Evolutionary conservation across 75 land plant genomes (phyloP), one percentile per base, ranked within the genome.

Genomic region (Pinus albicaulis): DNA sequence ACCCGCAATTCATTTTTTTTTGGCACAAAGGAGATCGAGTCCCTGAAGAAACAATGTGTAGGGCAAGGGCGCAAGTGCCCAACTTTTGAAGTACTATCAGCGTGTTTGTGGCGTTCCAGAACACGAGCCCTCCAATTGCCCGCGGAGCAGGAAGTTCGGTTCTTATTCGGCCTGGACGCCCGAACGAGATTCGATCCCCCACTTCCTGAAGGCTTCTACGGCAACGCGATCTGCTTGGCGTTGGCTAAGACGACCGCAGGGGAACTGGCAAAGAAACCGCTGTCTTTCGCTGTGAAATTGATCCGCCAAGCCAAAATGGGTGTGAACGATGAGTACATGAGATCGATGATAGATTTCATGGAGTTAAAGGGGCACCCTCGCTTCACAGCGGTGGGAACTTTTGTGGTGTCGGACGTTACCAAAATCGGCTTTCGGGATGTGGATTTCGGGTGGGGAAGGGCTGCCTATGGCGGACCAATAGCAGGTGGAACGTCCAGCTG

Each of bases 361-460:
- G 89, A 86, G 77, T 19, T 86, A 38, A 80, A 82, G 34, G 82
- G 80, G 5, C 22, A 77, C 38, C 88, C 84, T 2, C 78, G 60
- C 16, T 79, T 56, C 7, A 38, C 81, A 19, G 31, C 2, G 31
- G 31, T 1, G 2, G 31, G 31, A 1, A 1, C 2, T 1, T 31
- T 1, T 31, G 31, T 31, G 1, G 31, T 31, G 1, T 31, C 31
- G 31, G 31, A 31, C 31, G 1, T 1, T 0, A 31, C 31, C 2
- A 31, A 31, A 31, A 31, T 31, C 2, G 31, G 31, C 2, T 31
- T 31, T 31, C 31, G 2, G 2, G 31, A 31, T 31, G 70, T 68
- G 57, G 93, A 89, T 72, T 89, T 84, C 62, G 93, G 93, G 59
- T 91, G 93, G 93, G 93, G 93, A 11, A 80, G 73, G 20, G 77